Base-by-base conservation (phyloP, 352 stramenopile genomes). In the Halophytophthora batemanensis region DNA sequence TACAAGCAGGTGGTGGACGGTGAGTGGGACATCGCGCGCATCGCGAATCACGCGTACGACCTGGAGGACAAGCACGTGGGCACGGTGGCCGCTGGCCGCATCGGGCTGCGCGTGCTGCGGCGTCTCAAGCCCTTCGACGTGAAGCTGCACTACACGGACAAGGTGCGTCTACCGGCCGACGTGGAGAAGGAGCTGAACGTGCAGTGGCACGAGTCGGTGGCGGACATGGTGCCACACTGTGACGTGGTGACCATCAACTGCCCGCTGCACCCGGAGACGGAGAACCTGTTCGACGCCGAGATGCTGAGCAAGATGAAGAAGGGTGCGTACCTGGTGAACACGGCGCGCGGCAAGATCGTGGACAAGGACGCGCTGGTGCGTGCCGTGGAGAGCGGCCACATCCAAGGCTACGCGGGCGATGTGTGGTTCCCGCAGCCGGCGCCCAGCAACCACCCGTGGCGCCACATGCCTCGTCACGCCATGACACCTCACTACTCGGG, bases 371-470 rank as follows among this genome's bases (percentile, higher is more conserved):
- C 69, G 17, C 53, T 79, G 18, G 51, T 67, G 10, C 41, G 62
- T 38, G 62, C 66, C 7, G 46, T 79, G 10, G 41, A 68, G 56
- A 61, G 48, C 22, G 55, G 61, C 15, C 53, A 73, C 50, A 71
- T 77, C 46, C 61, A 64, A 29, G 61, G 52, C 1, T 64, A 66
- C n/a, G 68, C 55, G 43, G 67, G 91, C 21, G 86, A 96, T 63
- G 86, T 90, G 14, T 91, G 82, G 34, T 74, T 76, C 57, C 86
- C 86, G 8, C 82, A 96, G 63, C 86, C 86, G 7, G 63, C 91
- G 22, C 81, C 79, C 21, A 29, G 50, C 35, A 61, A 82, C 35
- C 80, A 93, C 64, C 66, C 63, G 52, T 71, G 62, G 62, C 62
- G 62, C 22, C 50, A 43, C 12, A 71, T 71, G 62, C 57, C 57